Base-by-base conservation (phyloP, 305 asterid species). In the Fraxinus latifolia region DNA sequence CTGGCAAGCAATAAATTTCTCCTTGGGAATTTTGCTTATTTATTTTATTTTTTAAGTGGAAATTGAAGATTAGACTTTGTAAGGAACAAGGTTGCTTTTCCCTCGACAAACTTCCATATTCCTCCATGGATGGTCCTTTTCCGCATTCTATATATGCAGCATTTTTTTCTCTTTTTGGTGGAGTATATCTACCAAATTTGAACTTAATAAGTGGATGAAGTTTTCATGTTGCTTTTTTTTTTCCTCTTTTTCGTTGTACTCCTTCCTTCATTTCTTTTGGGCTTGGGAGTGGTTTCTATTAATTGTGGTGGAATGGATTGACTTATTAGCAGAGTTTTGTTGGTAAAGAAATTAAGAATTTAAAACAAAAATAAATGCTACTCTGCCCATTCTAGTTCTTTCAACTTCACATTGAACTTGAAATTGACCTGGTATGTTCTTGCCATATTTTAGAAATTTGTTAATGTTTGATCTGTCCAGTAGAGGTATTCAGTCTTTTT, bases 341-440 rank as follows among this genome's bases (percentile, higher is more conserved):
- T 27, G 36, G 74, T 67, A 14, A 27, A 67, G 7, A 68, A 68
- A 8, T 27, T 47, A 25, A 33, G 80, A 50, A 76, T 33, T 55
- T 74, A 42, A 58, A 71, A 50, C 82, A 36, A 74, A 29, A 29
- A 29, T 3, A 27, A 50, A 9, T 78, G 32, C 75, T 60, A 60
- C 71, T 11, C 84, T 74, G 34, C 7, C 15, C 25, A n/a, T 71
- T 76, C 83, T 76, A 50, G 42, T 81, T 77, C 25, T 58, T 15
- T 7, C 19, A 1, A 32, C 67, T 9, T 74, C 76, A 5, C 37
- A 62, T 62, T 67, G 58, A 55, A 68, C 79, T 39, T 80, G 82
- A 79, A 74, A 25, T 47, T 74, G 11, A 31, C 42, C 25, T 78
- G 31, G 31, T 78, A 36, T 36, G 14, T 53, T 84, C 21, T 37